phyloP scores from a whole-genome alignment of 345 rosid species.

The Syzygium aqueum region DNA sequence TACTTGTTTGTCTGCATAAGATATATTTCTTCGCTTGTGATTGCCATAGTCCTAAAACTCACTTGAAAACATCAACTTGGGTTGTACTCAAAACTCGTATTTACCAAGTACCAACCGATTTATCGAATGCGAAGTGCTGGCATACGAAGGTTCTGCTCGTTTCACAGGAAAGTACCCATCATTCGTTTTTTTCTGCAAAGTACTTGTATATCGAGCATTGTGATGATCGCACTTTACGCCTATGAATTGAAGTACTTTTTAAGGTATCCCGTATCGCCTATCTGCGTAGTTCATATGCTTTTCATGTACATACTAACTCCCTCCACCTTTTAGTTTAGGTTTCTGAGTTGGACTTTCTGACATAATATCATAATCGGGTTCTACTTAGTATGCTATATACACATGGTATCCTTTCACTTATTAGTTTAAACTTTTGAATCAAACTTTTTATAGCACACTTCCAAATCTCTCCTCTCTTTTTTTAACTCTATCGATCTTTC shows the following conservation, averaged over 20 bases:
- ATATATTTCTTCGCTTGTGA: not conserved
- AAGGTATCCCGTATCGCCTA: not conserved
- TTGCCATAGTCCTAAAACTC: not conserved
- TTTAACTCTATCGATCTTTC: not conserved
- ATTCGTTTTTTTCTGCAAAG: no score
- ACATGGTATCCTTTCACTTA: fast-evolving
- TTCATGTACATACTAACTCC: not conserved
- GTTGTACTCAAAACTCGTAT: not conserved
- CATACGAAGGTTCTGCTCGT: not conserved
- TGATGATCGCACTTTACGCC: not conserved
- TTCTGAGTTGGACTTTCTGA: not conserved
- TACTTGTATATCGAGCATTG: not conserved
- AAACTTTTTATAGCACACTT: not conserved
- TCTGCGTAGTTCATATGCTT: not conserved
- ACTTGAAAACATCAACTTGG: not conserved
- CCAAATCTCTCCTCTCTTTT: not conserved
- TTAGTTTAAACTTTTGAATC: not conserved
- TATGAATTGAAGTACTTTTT: not conserved
- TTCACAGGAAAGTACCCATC: not conserved
- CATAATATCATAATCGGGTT: not conserved
- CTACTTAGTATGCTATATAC: not conserved
- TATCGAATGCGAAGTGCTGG: not conserved
- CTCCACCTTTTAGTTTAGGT: not conserved
- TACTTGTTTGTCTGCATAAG: not conserved
- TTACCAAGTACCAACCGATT: not conserved